phyloP scores from a whole-genome alignment of 2,329 filamentous ascomycete genomes.

The Elsinoe ampelina region DNA sequence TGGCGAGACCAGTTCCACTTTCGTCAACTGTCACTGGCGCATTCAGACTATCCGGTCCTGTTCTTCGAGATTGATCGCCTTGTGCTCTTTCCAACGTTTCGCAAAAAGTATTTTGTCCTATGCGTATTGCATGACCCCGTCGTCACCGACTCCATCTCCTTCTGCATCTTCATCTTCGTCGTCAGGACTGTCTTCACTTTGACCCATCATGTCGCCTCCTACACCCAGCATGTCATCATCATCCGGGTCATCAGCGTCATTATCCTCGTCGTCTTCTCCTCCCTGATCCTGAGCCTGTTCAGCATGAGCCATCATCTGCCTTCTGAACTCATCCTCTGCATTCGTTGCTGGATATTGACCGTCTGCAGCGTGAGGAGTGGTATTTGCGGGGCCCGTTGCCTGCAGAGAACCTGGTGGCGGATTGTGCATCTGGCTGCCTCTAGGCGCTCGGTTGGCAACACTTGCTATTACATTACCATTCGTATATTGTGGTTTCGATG shows the following conservation, averaged over 20 bases:
- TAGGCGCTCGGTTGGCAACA: neutral
- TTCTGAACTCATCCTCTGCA: neutral
- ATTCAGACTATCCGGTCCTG: neutral
- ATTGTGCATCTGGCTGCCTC: constrained; percentile 6
- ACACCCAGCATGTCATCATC: neutral
- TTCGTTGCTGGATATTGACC: neutral
- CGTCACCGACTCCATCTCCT: neutral
- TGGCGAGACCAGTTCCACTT: too few species aligned
- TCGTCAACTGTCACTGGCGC: neutral
- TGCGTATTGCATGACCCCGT: constrained; percentile 1
- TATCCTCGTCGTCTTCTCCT: neutral
- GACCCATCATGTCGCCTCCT: neutral
- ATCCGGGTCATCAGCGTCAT: neutral
- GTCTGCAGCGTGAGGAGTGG: too few species aligned
- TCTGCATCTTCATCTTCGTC: neutral
- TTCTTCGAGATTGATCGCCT: too few species aligned
- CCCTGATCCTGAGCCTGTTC: neutral
- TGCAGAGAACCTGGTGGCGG: neutral
- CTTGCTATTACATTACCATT: neutral
- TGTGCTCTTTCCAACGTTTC: too few species aligned
- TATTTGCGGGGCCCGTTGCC: neutral
- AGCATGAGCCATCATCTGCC: constrained; percentile 4
- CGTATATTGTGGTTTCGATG: neutral
- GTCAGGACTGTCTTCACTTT: neutral
- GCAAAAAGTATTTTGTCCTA: neutral